Conservation (phyloP, 129 eudicot genomes). For the Ambrosia trifida region DNA sequence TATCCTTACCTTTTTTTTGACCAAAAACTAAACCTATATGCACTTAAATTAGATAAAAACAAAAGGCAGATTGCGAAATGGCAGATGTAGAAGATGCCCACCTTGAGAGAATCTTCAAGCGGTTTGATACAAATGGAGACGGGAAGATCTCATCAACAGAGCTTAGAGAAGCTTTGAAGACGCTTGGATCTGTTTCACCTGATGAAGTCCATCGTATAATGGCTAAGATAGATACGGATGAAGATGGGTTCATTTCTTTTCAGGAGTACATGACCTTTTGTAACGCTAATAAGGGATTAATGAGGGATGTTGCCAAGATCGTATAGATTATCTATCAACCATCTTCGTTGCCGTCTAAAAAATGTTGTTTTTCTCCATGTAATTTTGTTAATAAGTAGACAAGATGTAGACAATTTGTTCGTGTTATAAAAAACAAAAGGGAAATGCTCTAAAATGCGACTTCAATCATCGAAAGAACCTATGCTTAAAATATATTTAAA, state of each 20-base stretch:
- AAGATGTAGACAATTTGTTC: constrained; percentile 11
- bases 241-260: constrained; percentile 77
- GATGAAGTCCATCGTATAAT: constrained; percentile 75
- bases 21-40: constrained; percentile 7
- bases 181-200: constrained; percentile 60
- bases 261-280: constrained; percentile 71
- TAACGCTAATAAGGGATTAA: constrained; percentile 65
- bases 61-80: constrained; percentile 35
- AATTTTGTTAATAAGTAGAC: constrained; percentile 13
- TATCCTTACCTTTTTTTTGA: not conserved
- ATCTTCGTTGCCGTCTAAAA: not conserved
- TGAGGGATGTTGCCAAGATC: constrained; percentile 86
- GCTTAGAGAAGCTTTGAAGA: constrained; percentile 81
- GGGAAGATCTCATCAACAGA: constrained; percentile 78
- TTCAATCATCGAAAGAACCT: not conserved
- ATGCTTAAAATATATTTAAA: not conserved
- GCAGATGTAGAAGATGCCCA: constrained; percentile 61
- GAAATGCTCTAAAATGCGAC: not conserved
- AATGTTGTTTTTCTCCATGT: constrained; percentile 16
- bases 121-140: constrained; percentile 77
- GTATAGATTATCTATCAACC: constrained; percentile 32
- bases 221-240: constrained; percentile 79
- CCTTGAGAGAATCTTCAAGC: constrained; percentile 80
- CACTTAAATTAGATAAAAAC: not conserved
- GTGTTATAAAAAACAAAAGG: not conserved